These are phyloP conservation scores for Aspergillus fijiensis DNA, from an alignment of 2,329 filamentous ascomycete species.

Conservation along the genomic window DNA sequence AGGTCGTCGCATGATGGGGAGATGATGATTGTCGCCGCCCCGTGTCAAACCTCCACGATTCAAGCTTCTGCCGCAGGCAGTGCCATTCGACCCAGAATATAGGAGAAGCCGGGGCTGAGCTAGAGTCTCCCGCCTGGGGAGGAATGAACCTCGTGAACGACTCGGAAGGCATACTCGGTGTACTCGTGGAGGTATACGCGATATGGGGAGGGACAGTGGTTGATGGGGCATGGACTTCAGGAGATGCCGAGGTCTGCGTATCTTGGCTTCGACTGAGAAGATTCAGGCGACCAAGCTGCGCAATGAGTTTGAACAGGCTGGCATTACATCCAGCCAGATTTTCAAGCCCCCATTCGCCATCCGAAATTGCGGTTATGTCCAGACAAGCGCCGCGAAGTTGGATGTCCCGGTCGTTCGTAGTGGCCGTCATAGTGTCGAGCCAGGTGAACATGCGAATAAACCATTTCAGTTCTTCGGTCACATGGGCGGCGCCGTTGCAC, in stretches of 20 bases:
- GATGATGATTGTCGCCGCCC: slow-evolving; percentile 21
- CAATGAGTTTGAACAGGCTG: slow-evolving; percentile 80
- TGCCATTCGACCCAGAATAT: slow-evolving; percentile 86
- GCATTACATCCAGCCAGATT: slow-evolving; percentile 87
- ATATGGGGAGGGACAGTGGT: slow-evolving; percentile 37
- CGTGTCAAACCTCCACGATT: slow-evolving; percentile 74
- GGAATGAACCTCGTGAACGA: slow-evolving; percentile 34
- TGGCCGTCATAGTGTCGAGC: slow-evolving; percentile 89
- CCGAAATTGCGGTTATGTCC: slow-evolving; percentile 63
- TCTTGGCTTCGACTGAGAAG: slow-evolving; percentile 70
- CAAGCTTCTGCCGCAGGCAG: slow-evolving; percentile 70
- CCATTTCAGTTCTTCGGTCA: slow-evolving; percentile 71
- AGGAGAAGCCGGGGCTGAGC: slow-evolving; percentile 24
- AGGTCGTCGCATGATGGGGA: slow-evolving; percentile 18
- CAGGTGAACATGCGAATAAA: slow-evolving; percentile 92
- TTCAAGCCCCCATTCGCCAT: slow-evolving; percentile 72
- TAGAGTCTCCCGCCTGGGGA: slow-evolving; percentile 21
- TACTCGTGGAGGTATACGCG: slow-evolving; percentile 28
- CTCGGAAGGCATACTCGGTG: slow-evolving; percentile 30
- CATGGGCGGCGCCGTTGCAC: slow-evolving; percentile 53
- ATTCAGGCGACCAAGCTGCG: slow-evolving; percentile 79
- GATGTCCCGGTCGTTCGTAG: slow-evolving; percentile 86
- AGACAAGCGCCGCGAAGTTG: slow-evolving; percentile 67
- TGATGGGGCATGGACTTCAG: slow-evolving; percentile 18
- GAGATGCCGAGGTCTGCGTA: slow-evolving; percentile 17